Evolutionary conservation across 2,329 filamentous ascomycete genomes (phyloP).

Genomic region (Colletotrichum falcatum): DNA sequence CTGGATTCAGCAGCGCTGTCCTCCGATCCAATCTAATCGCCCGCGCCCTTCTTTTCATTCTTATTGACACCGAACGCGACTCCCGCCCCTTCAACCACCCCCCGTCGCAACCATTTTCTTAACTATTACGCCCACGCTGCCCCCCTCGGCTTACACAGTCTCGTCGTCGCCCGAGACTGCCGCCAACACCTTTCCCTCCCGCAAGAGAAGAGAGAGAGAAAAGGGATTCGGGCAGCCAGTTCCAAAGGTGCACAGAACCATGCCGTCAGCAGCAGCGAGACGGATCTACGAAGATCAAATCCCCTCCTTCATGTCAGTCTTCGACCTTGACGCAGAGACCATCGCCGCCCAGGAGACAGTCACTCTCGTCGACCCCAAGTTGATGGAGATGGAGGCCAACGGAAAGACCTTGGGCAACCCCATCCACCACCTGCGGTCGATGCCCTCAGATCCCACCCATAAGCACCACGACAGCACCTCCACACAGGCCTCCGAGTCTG

Average conservation of each 20-base stretch:
- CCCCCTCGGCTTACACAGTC: slow-evolving; percentile 29
- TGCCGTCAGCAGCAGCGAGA: slow-evolving; percentile 72
- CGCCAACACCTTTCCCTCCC: slow-evolving; percentile 38
- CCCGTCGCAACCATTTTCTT: slow-evolving; percentile 39
- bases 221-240: slow-evolving; percentile 38
- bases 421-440: slow-evolving; percentile 52
- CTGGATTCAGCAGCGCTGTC: slow-evolving; percentile 68
- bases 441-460: slow-evolving; percentile 66
- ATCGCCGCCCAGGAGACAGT: slow-evolving; percentile 66
- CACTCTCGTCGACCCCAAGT: slow-evolving; percentile 65
- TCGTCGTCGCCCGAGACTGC: slow-evolving; percentile 39
- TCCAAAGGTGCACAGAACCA: slow-evolving; percentile 52
- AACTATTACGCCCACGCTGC: slow-evolving; percentile 32
- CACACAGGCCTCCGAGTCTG: slow-evolving; percentile 83
- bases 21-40: slow-evolving; percentile 45
- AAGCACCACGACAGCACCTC: slow-evolving; percentile 83
- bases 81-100: slow-evolving; percentile 33
- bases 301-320: slow-evolving; percentile 82
- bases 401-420: slow-evolving; percentile 53
- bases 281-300: slow-evolving; percentile 77
- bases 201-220: slow-evolving; percentile 41
- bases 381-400: slow-evolving; percentile 60
- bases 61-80: slow-evolving; percentile 13
- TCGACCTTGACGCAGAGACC: slow-evolving; percentile 71
- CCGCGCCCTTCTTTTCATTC: slow-evolving; percentile 38